Evolutionary conservation across 805 yeast genomes (phyloP), one percentile per base, ranked within the genome.

Genomic region (Nakazawaea molendinolei): DNA sequence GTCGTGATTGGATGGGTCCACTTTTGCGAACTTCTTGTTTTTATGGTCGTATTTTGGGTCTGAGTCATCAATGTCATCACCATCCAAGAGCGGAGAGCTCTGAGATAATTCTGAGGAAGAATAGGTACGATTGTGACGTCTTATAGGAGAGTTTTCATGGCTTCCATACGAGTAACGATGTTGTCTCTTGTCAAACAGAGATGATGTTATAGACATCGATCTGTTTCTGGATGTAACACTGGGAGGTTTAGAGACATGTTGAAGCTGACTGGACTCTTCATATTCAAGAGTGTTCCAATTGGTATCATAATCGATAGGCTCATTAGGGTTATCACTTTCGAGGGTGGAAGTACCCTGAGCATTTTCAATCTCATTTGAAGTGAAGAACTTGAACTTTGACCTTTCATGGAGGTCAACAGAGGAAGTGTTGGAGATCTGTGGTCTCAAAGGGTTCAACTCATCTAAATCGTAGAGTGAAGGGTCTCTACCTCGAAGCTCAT

Each of bases 271-370:
- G 13, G 13, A 28, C 34, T 51, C 52, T 28, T 58, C 63, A 38
- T 73, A 79, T 23, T 73, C 75, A 23, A 74, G 70, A 20, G 73
- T 66, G 44, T 83, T 87, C 82, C 92, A 82, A 46, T 75, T 68
- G 6, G 85, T 77, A 50, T 83, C 80, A 49, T 78, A 83, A 51
- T 83, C 92, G 16, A 82, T 72, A 0, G 72, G 69, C 22, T 69
- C 65, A 22, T 58, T 63, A 9, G 38, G 42, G 12, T 36, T 23
- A 25, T 36, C 35, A 10, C 39, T 38, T 43, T 78, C 84, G 46
- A 80, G 53, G 2, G 90, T 80, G 2, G 96, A 84, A 1, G 90
- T 63, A 31, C 96, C 96, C 36, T 84, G 92, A 0, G 97, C 97
- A 34, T 71, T 66, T 49, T 82, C 89, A 31, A 90, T 79, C 46